Conservation (phyloP, 1,139 yeast genomes). For the Diutina ranongensis region DNA sequence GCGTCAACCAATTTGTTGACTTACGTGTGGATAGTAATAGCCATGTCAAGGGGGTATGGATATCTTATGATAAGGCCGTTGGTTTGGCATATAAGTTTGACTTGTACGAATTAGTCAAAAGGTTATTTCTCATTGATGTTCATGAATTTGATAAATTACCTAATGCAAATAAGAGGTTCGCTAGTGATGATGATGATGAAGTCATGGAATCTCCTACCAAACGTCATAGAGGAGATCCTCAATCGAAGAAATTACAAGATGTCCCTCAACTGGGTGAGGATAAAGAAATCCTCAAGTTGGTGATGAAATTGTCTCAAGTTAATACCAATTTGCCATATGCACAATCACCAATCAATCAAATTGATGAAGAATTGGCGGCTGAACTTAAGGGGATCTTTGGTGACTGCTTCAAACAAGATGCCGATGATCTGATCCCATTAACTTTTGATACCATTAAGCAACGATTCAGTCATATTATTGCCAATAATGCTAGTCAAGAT, state of each 20-base stretch:
- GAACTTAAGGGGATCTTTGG: slow-evolving; percentile 42
- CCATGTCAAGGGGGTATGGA: slow-evolving; percentile 28
- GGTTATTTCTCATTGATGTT: slow-evolving; percentile 31
- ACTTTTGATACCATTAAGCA: slow-evolving; percentile 11
- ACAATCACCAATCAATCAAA: slow-evolving; percentile 31
- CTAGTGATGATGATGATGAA: slow-evolving; percentile 8
- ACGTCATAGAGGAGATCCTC: slow-evolving; percentile 9
- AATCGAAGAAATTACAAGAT: neutral
- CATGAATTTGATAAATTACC: slow-evolving; percentile 34
- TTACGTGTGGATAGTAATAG: slow-evolving; percentile 17
- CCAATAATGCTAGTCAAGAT: slow-evolving; percentile 7
- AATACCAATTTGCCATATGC: slow-evolving; percentile 36
- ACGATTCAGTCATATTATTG: slow-evolving; percentile 12
- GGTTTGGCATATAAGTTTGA: slow-evolving; percentile 29
- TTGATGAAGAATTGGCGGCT: slow-evolving; percentile 24
- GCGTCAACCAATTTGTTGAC: slow-evolving; percentile 21
- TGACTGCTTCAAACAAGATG: slow-evolving; percentile 15
- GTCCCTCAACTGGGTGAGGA: neutral
- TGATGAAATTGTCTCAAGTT: slow-evolving; percentile 7
- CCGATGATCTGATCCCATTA: slow-evolving; percentile 8
- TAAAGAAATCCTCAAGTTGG: slow-evolving; percentile 1
- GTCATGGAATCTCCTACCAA: slow-evolving; percentile 6
- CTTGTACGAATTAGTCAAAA: slow-evolving; percentile 28
- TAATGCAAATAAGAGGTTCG: neutral
- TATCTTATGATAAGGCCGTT: slow-evolving; percentile 36